phyloP scores from a whole-genome alignment of 1,284 basidiomycete species.

The Ceratobasidium sp. region DNA sequence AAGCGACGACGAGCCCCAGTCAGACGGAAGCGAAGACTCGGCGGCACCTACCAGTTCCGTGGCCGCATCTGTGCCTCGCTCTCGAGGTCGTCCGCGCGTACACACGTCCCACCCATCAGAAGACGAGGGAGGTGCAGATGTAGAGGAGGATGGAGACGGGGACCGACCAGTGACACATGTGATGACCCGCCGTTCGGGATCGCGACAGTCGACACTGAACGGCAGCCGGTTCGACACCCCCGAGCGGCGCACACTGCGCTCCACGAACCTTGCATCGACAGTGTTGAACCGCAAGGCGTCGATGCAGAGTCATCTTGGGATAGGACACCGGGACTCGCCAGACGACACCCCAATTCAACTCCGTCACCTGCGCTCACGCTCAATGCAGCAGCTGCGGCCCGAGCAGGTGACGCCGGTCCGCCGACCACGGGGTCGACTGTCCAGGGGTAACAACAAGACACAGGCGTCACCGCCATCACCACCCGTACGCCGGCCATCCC shows the following conservation, averaged over 20 bases:
- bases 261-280: conserved; percentile 5
- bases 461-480: conserved; percentile 12
- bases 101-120: conserved; percentile 36
- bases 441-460: background rate
- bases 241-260: conserved; percentile 29
- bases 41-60: conserved; percentile 10
- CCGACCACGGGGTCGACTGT: conserved; percentile 30
- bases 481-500: background rate
- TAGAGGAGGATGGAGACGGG: conserved; percentile 47
- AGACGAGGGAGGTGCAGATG: conserved; percentile 53
- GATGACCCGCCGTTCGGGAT: conserved; percentile 28
- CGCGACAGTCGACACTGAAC: conserved; percentile 25
- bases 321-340: conserved; percentile 30
- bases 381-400: conserved; percentile 44
- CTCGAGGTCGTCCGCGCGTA: conserved; percentile 16
- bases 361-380: conserved; percentile 45
- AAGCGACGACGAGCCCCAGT: conserved; percentile 70
- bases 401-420: conserved; percentile 50
- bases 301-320: conserved; percentile 26
- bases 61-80: conserved; percentile 17
- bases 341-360: conserved; percentile 39
- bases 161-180: conserved; percentile 10
- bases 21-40: conserved; percentile 47
- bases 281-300: conserved; percentile 26
- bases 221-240: conserved; percentile 22